phyloP scores from a whole-genome alignment of 345 rosid species.

The Gossypium anomalum region DNA sequence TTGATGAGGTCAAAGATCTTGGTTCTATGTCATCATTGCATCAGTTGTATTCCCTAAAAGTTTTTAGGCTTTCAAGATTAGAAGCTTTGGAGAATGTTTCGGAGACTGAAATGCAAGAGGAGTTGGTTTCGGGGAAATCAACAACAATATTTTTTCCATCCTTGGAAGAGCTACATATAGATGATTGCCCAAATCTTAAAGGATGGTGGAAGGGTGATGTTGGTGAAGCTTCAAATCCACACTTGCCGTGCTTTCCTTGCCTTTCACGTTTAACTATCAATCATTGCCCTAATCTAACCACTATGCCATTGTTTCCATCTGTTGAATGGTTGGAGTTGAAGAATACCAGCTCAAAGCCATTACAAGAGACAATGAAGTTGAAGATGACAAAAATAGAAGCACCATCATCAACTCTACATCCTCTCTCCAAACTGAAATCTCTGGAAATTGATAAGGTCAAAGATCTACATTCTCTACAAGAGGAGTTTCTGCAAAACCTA shows the following conservation, averaged over 20 bases:
- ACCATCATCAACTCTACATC: background rate
- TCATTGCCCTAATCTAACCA: background rate
- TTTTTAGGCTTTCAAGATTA: background rate
- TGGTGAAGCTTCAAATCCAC: background rate
- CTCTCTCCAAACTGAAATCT: background rate
- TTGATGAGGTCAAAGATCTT: too few species aligned
- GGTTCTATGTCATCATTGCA: background rate
- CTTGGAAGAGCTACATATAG: background rate
- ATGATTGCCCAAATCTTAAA: background rate
- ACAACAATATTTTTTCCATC: background rate
- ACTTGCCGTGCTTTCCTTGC: background rate
- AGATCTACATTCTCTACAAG: background rate
- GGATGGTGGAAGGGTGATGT: background rate
- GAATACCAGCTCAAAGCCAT: background rate
- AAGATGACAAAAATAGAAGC: background rate
- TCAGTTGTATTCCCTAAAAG: background rate
- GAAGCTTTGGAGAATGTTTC: background rate
- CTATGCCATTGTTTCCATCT: background rate
- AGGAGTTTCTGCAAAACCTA: conserved; percentile 1
- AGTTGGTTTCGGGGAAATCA: background rate
- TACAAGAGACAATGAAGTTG: background rate
- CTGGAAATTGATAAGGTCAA: background rate
- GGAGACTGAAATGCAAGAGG: background rate
- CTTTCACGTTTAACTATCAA: background rate
- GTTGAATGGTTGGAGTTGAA: background rate